Base-by-base conservation (phyloP, 2,329 filamentous ascomycete genomes). In the Ceratocystis cubensis region DNA sequence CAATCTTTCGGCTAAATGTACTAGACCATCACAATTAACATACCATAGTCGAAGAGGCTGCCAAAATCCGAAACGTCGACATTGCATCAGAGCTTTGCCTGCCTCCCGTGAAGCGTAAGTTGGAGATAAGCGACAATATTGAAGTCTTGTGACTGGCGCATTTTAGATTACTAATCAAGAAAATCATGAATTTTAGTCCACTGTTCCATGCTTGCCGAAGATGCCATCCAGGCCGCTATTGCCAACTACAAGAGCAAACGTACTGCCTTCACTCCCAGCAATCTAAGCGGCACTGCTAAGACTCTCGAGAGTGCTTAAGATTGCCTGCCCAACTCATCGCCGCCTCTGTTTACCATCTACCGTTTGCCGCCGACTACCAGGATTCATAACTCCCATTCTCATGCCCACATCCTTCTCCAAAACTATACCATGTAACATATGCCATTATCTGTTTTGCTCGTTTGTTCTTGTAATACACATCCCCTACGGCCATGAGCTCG, bases 61-160 rank as follows among this genome's bases (percentile, higher is more conserved):
- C 87, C 65, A 88, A 88, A 78, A 89, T 99, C 72, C 88, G 91
- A 80, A 99, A 99, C 78, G 96, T 93, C 2, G 92, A 99, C 78
- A 99, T 99, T 74, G 94, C 94, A 46, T 95, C 96, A 81, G 95
- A 99, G 79, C 81, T 96, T 67, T 94, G 90, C 74, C 78, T 94
- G 73, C 91, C 90, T 45, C 90, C 91, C 69, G 90, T 96, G 63
- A 96, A 95, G 80, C 78, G 89, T 91, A 79, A 77, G 87, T 84
- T 61, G 44, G 45, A 20, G 37, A 37, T 10, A 37, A 37, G 33
- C 33, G 8, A 20, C 37, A 62, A 33, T 56, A 56, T 41, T 15
- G 20, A 46, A 25, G 48, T 56, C 20, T 37, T 64, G 25, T 46
- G 57, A 28, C 13, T 53, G n/a, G 20, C 20, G 3, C n/a, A n/a